Conservation (phyloP, 768 basidiomycete species). For the Boletus rex-veris region DNA sequence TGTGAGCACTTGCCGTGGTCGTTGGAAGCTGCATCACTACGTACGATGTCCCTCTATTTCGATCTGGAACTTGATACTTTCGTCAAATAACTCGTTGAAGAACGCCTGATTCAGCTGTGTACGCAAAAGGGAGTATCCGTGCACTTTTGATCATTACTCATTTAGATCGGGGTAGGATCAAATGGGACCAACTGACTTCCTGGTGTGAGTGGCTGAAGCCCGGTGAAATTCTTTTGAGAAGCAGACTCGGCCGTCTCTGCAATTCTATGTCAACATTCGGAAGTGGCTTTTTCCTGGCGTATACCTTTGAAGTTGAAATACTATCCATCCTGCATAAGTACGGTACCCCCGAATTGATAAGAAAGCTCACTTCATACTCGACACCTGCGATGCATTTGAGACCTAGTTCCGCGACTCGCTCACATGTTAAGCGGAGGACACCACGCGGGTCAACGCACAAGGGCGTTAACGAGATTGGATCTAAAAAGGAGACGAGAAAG, state of each 20-base stretch:
- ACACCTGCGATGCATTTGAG: slow-evolving; percentile 78
- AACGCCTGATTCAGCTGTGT: slow-evolving; percentile 88
- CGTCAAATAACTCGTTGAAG: slow-evolving; percentile 86
- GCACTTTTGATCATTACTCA: slow-evolving; percentile 61
- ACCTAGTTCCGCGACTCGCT: slow-evolving; percentile 44
- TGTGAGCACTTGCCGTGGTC: not conserved
- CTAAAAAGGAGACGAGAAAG: slow-evolving; percentile 87
- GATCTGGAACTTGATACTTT: slow-evolving; percentile 67
- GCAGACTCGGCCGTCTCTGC: slow-evolving; percentile 77
- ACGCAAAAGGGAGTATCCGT: slow-evolving; percentile 91
- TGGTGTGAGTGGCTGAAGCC: slow-evolving; percentile 78
- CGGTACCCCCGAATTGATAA: not conserved
- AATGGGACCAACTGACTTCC: slow-evolving; percentile 64
- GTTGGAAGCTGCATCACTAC: slow-evolving; percentile 15
- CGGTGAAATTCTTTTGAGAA: slow-evolving; percentile 72
- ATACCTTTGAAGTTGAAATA: slow-evolving; percentile 92
- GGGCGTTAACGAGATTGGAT: slow-evolving; percentile 78
- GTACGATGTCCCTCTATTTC: slow-evolving; percentile 84
- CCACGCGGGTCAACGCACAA: slow-evolving; percentile 85
- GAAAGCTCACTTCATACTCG: slow-evolving; percentile 77
- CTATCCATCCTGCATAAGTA: slow-evolving; percentile 45
- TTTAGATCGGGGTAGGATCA: not conserved
- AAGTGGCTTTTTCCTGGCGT: not conserved
- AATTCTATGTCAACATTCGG: slow-evolving; percentile 7
- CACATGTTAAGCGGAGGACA: slow-evolving; percentile 58